Evolutionary conservation across 768 basidiomycete genomes (phyloP).

Genomic region (Suillus clintonianus): DNA sequence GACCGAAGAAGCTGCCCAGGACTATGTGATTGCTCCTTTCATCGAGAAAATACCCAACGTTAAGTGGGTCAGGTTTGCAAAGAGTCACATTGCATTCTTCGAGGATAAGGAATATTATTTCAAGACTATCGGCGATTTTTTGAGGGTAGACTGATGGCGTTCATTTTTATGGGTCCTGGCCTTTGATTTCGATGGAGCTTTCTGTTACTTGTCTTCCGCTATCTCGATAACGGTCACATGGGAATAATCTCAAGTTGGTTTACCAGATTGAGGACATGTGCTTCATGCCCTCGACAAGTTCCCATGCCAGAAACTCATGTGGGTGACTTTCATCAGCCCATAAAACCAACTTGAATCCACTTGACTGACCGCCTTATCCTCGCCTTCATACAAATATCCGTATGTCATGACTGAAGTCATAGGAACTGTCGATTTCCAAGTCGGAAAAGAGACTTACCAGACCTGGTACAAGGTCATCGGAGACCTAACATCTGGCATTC

Average conservation of each 20-base stretch:
- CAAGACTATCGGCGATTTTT: slow-evolving; percentile 12
- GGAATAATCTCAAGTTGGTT: neutral
- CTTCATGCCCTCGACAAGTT: neutral
- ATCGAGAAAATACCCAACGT: slow-evolving; percentile 33
- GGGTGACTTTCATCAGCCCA: neutral
- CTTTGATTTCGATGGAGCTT: neutral
- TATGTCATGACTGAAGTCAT: slow-evolving; percentile 22
- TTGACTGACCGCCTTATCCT: neutral
- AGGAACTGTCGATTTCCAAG: slow-evolving; percentile 19
- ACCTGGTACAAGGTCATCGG: slow-evolving; percentile 49
- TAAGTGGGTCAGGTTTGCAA: slow-evolving; percentile 36
- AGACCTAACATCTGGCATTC: slow-evolving; percentile 30
- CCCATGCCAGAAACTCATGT: neutral
- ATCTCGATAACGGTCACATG: neutral
- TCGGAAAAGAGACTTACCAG: slow-evolving; percentile 28
- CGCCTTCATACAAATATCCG: neutral
- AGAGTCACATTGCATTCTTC: slow-evolving; percentile 22
- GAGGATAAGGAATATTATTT: slow-evolving; percentile 22
- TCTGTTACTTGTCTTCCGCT: neutral
- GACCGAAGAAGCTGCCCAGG: slow-evolving; percentile 39
- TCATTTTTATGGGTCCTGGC: too few relatives aligned
- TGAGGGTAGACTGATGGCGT: slow-evolving; percentile 1
- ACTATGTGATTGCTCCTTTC: slow-evolving; percentile 35
- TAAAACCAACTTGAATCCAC: neutral
- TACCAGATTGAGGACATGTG: neutral